phyloP scores from a whole-genome alignment of 139 green algal genomes.

The Coelastrella sp. region DNA sequence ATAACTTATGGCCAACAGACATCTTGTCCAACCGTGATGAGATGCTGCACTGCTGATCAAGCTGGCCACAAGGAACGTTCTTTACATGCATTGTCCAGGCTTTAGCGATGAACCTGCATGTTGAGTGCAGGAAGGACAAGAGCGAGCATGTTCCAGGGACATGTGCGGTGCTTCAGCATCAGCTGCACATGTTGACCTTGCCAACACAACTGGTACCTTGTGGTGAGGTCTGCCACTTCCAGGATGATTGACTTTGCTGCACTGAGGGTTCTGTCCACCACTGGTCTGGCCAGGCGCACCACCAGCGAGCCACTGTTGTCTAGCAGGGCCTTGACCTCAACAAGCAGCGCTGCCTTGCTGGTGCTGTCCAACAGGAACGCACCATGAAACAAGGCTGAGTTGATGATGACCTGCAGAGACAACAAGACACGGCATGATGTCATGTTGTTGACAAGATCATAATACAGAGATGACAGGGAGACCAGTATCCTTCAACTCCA shows the following conservation, averaged over 20 bases:
- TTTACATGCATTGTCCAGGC: no score
- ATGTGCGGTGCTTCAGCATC: background rate
- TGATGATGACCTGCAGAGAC: slow-evolving; percentile 14
- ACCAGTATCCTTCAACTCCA: no score
- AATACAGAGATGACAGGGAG: no score
- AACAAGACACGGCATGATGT: background rate
- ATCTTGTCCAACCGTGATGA: no score
- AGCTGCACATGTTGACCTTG: background rate
- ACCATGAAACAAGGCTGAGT: slow-evolving; percentile 32
- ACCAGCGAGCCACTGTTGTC: slow-evolving; percentile 31
- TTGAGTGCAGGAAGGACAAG: background rate
- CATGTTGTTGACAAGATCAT: no score
- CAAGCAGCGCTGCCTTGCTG: slow-evolving; percentile 6
- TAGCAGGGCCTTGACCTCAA: slow-evolving; percentile 32
- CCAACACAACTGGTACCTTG: background rate
- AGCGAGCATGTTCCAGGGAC: background rate
- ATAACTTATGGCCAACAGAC: no score
- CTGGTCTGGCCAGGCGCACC: slow-evolving; percentile 15
- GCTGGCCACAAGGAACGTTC: no score
- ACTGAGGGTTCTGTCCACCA: slow-evolving; percentile 2
- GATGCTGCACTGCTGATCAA: no score
- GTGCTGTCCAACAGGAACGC: slow-evolving; percentile 18
- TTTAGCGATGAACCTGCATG: no score
- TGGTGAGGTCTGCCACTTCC: slow-evolving; percentile 21
- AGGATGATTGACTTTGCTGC: background rate